These are phyloP conservation scores for Xylaria sp. DNA, from an alignment of 2,329 filamentous ascomycete genomes.

Conservation along the genomic window DNA sequence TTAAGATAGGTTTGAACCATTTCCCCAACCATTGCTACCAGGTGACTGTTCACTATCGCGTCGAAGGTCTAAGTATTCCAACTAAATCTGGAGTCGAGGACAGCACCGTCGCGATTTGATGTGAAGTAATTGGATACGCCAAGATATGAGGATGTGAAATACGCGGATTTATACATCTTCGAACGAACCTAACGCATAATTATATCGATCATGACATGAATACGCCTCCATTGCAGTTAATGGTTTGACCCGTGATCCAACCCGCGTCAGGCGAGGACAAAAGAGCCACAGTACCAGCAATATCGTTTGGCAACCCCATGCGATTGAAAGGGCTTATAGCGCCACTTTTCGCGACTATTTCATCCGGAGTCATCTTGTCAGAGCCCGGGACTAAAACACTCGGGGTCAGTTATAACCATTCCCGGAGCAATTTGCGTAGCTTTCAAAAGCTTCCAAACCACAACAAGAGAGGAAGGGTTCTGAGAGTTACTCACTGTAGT, in stretches of 20 bases:
- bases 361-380: conserved; percentile 7
- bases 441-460: not conserved
- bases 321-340: conserved; percentile 2
- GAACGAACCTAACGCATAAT: not conserved
- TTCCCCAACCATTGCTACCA: not conserved
- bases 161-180: not conserved
- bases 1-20: not conserved
- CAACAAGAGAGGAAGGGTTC: too few relatives aligned
- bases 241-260: conserved; percentile 18
- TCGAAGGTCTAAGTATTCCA: not conserved
- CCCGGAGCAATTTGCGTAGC: not conserved
- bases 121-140: not conserved
- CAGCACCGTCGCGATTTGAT: not conserved
- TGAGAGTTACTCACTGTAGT: not conserved
- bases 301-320: conserved; percentile 1
- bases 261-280: conserved; percentile 10
- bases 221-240: conserved; percentile 8
- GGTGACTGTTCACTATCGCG: not conserved
- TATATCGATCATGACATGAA: conserved; percentile 6
- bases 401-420: not conserved
- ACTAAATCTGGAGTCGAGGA: not conserved
- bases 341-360: not conserved
- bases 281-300: conserved; percentile 9
- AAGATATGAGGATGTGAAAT: not conserved
- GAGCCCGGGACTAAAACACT: conserved; percentile 3